phyloP scores from a whole-genome alignment of 2,329 filamentous ascomycete genomes.

The Aureobasidium namibiae region DNA sequence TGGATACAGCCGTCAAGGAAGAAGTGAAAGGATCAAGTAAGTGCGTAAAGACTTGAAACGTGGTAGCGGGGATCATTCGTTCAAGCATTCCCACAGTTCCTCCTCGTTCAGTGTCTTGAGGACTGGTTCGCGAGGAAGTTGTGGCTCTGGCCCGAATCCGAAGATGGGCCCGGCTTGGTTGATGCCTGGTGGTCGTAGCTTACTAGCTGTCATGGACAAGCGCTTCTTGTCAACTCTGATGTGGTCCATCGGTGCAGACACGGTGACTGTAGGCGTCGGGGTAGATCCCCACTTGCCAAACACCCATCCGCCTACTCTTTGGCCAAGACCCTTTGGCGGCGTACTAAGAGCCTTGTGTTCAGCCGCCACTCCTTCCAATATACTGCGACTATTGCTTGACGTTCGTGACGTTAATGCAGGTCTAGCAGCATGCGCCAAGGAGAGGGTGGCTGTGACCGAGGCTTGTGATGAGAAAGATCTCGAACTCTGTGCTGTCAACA shows the following conservation, averaged over 20 bases:
- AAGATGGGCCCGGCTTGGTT: conserved; percentile 70
- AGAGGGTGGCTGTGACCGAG: conserved; percentile 28
- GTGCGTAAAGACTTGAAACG: background rate
- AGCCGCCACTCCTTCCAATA: conserved; percentile 27
- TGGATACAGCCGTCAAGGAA: background rate
- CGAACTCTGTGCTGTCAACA: conserved; percentile 49
- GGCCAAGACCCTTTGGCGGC: conserved; percentile 31
- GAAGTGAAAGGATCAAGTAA: background rate
- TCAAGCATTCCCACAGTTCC: conserved; percentile 53
- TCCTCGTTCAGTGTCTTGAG: conserved; percentile 51
- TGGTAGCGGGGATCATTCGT: conserved; percentile 25
- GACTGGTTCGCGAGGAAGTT: conserved; percentile 49
- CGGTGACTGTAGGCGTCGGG: conserved; percentile 21
- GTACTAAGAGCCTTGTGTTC: conserved; percentile 29
- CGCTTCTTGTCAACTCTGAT: conserved; percentile 8
- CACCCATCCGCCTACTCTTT: conserved; percentile 58
- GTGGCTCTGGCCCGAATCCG: conserved; percentile 55
- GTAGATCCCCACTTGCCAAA: conserved; percentile 52
- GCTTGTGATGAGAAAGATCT: conserved; percentile 41
- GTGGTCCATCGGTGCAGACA: conserved; percentile 12
- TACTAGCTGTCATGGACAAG: background rate
- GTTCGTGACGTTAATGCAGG: conserved; percentile 33
- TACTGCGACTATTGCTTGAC: conserved; percentile 20
- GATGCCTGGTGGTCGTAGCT: conserved; percentile 57
- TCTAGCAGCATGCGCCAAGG: conserved; percentile 25